Conservation (phyloP, 176 grass and related monocot genomes). For the Sorghum bicolor region DNA sequence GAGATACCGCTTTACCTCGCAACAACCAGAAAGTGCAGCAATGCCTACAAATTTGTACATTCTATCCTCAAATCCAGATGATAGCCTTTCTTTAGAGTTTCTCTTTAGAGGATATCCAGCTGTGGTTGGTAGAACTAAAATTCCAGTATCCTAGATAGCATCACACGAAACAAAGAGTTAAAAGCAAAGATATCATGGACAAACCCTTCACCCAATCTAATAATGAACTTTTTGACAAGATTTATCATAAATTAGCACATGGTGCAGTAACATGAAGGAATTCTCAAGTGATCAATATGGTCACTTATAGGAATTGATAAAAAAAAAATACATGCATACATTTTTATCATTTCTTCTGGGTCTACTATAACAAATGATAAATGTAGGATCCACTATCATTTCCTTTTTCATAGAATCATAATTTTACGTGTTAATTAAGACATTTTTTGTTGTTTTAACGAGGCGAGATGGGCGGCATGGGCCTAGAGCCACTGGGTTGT, state of each 20-base stretch:
- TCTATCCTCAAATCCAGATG: conserved; percentile 70
- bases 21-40: conserved; percentile 87
- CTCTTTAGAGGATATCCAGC: conserved; percentile 73
- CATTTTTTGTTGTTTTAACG: background rate
- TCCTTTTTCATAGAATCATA: conserved; percentile 17
- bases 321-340: background rate
- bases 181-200: background rate
- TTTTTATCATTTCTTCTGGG: conserved; percentile 13
- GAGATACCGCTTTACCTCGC: conserved; percentile 56
- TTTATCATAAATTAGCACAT: background rate
- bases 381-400: background rate
- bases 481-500: background rate
- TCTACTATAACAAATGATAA: background rate
- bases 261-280: background rate
- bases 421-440: background rate
- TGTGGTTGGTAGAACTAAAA: conserved; percentile 89
- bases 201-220: conserved; percentile 17
- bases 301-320: conserved; percentile 11
- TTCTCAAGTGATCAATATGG: background rate
- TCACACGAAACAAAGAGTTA: conserved; percentile 22
- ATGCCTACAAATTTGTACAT: conserved; percentile 69
- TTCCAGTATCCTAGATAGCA: conserved; percentile 72
- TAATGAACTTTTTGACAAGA: conserved; percentile 9
- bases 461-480: background rate
- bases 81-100: conserved; percentile 69